phyloP scores from a whole-genome alignment of 805 yeast species.

The Yamadazyma ubonensis region DNA sequence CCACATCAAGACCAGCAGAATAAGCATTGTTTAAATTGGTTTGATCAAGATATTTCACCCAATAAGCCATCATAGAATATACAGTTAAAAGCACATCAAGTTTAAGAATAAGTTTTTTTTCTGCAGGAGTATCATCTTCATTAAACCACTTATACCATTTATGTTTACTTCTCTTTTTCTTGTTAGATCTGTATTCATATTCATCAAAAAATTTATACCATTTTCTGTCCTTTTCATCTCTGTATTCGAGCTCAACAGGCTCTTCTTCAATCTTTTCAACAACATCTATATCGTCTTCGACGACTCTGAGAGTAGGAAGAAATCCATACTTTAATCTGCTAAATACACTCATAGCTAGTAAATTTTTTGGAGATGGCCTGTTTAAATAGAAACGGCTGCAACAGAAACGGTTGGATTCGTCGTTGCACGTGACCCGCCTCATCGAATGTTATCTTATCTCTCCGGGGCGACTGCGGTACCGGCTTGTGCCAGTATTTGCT shows the following conservation, averaged over 20 bases:
- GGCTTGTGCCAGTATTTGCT: too few species aligned
- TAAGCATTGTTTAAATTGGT: constrained; percentile 64
- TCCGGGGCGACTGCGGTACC: too few species aligned
- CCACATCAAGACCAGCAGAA: constrained; percentile 61
- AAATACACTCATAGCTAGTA: constrained; percentile 8
- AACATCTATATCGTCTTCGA: constrained; percentile 7
- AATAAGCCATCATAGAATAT: constrained; percentile 46
- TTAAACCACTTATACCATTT: constrained; percentile 47
- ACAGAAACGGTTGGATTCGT: neutral
- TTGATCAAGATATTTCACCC: constrained; percentile 66
- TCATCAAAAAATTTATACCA: constrained; percentile 50
- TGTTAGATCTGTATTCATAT: constrained; percentile 54
- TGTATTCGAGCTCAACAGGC: constrained; percentile 21
- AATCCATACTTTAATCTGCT: constrained; percentile 16
- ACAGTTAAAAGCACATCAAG: constrained; percentile 33
- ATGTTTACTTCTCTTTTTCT: constrained; percentile 25
- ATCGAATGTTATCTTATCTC: neutral
- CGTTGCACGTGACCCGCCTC: constrained; percentile 5
- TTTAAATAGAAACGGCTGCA: too few species aligned
- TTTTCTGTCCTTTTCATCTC: constrained; percentile 34
- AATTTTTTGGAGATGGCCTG: too few species aligned
- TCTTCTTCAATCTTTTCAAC: constrained; percentile 1
- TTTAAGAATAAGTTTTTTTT: constrained; percentile 29
- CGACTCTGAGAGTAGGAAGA: constrained; percentile 11
- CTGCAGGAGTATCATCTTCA: constrained; percentile 44